phyloP scores from a whole-genome alignment of 352 stramenopile genomes.

The Phytophthora cajani region DNA sequence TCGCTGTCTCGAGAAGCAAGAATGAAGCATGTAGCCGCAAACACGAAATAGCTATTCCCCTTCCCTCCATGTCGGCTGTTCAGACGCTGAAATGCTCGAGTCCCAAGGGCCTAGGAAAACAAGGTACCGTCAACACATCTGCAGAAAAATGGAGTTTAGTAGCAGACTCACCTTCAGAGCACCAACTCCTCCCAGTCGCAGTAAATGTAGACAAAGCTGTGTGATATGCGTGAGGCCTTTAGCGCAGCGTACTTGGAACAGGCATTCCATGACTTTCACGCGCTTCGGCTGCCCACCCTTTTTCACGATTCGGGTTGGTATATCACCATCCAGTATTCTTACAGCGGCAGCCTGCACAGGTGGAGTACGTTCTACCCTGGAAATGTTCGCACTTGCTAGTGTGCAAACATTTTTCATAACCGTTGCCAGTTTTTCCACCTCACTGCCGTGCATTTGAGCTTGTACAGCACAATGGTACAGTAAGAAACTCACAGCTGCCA shows the following conservation, averaged over 20 bases:
- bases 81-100: slow-evolving; percentile 30
- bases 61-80: slow-evolving; percentile 16
- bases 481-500: slow-evolving; percentile 46
- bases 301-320: slow-evolving; percentile 25
- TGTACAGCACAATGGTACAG: slow-evolving; percentile 49
- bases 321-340: slow-evolving; percentile 38
- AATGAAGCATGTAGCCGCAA: slow-evolving; percentile 56
- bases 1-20: slow-evolving; percentile 28
- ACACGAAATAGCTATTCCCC: slow-evolving; percentile 43
- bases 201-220: slow-evolving; percentile 45
- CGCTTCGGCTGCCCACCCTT: slow-evolving; percentile 30
- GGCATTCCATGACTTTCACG: slow-evolving; percentile 40
- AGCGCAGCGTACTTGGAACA: slow-evolving; percentile 40
- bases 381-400: slow-evolving; percentile 38
- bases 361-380: slow-evolving; percentile 9
- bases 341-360: slow-evolving; percentile 20
- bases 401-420: slow-evolving; percentile 44
- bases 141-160: slow-evolving; percentile 1
- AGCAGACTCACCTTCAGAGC: slow-evolving; percentile 50
- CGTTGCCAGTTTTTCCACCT: slow-evolving; percentile 37
- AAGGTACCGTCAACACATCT: slow-evolving; percentile 10
- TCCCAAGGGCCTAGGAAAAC: slow-evolving; percentile 25
- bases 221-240: slow-evolving; percentile 33
- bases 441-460: slow-evolving; percentile 36
- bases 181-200: slow-evolving; percentile 39